Base-by-base conservation (phyloP, 192 early-diverging fungal species). In the Coemansia sp. region DNA sequence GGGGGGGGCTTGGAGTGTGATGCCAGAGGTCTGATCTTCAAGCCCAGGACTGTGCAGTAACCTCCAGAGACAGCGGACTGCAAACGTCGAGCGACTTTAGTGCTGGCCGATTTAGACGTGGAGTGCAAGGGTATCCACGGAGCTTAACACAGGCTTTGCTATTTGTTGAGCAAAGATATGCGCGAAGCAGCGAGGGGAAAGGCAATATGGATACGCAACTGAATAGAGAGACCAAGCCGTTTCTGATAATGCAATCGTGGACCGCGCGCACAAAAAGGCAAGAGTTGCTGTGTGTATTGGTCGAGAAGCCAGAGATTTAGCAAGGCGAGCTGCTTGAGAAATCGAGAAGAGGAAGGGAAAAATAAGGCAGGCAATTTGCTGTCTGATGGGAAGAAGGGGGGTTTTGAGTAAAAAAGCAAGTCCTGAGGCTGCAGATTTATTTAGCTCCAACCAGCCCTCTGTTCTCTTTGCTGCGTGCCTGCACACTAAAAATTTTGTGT, bases 371-470 rank as follows among this genome's bases (percentile, higher is more conserved):
- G 62, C 55, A 46, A 46, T n/a, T 23, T 61, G 59, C 57, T 59
- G 63, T 25, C 52, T 24, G 72, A 54, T 54, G 39, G 39, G 68
- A 61, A 54, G 21, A 74, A 60, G 62, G 64, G 27, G 67, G 63
- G 63, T 74, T 75, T 75, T 75, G 66, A 75, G 72, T 67, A 46
- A 46, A 75, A 27, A 75, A 21, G 33, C 63, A 36, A 67, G 66
- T 51, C 61, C 72, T 51, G 64, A 64, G 66, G 67, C 67, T 63
- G 63, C 63, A 68, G 67, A 75, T 75, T 75, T 75, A 75, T 75
- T 75, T 63, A 67, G 67, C 59, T 63, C 66, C 62, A 63, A 54
- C 53, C 54, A 55, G 52, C 56, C 24, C 46, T 61, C 68, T 30
- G 36, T 46, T 57, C 36, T 63, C 59, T 61, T 54, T 66, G 39